Percentiles rank a stretch among this genome's conserved stretches.
Evolutionary conservation across 306 rosid species (phyloP).

Genomic region (Prunus padus): DNA sequence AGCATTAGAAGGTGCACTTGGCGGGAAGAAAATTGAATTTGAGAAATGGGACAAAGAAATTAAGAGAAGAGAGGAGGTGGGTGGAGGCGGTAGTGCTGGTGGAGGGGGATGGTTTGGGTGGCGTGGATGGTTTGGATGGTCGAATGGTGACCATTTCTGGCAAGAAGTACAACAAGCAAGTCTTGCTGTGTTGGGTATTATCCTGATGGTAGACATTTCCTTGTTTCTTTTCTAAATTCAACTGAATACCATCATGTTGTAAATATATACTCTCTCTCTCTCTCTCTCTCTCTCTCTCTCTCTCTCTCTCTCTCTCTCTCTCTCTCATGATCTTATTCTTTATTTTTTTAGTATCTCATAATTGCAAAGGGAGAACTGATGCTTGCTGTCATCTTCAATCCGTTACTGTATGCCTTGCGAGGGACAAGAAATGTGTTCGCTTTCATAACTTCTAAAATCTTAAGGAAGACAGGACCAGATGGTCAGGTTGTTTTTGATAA

Average conservation of each 20-base stretch:
- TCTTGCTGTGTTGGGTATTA: conserved; percentile 68
- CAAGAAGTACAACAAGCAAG: conserved; percentile 73
- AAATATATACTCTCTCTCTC: neutral
- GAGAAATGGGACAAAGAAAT: conserved; percentile 89
- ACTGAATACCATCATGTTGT: neutral
- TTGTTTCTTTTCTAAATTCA: conserved; percentile 13
- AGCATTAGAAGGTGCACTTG: conserved; percentile 93
- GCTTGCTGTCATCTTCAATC: conserved; percentile 78
- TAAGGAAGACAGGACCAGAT: conserved; percentile 38
- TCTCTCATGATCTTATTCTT: neutral
- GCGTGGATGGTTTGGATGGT: conserved; percentile 90
- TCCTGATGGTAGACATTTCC: conserved; percentile 58
- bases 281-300: neutral
- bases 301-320: neutral
- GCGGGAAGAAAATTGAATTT: conserved; percentile 86
- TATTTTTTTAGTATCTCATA: conserved; percentile 66
- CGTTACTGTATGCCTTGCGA: conserved; percentile 71
- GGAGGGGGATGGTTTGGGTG: conserved; percentile 97
- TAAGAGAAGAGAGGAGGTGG: conserved; percentile 77
- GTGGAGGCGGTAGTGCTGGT: conserved; percentile 75
- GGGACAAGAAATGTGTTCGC: conserved; percentile 73
- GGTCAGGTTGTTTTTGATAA: conserved; percentile 35
- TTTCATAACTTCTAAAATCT: conserved; percentile 51
- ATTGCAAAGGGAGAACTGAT: conserved; percentile 76
- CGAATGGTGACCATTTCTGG: conserved; percentile 84